A percentile compares a stretch with the other conserved stretches of the same genome.
phyloP scores from a whole-genome alignment of 1,284 basidiomycete genomes.

The Ustanciosporium gigantosporum region DNA sequence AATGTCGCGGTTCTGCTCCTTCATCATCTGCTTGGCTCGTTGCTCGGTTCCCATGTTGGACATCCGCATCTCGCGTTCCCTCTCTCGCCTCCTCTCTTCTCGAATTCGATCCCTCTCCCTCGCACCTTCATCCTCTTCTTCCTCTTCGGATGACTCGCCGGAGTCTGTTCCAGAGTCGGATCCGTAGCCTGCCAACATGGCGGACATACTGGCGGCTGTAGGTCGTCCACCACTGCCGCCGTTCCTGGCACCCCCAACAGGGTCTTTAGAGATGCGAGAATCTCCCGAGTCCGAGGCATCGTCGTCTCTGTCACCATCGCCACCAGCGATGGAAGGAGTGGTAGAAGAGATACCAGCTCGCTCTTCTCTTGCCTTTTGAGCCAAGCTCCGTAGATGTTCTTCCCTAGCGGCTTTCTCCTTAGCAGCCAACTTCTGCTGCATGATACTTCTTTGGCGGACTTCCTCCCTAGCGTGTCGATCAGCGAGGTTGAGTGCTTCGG shows the following conservation, averaged over 20 bases:
- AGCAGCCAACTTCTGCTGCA: constrained; percentile 97
- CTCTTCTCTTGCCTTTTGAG: constrained; percentile 92
- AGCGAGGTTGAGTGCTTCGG: constrained; percentile 92
- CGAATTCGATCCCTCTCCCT: constrained; percentile 87
- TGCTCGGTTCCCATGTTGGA: constrained; percentile 98
- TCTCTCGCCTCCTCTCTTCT: constrained; percentile 84
- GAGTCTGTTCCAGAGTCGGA: constrained; percentile 66
- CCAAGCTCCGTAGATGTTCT: constrained; percentile 88
- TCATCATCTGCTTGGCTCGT: constrained; percentile 89
- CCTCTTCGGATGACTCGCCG: constrained; percentile 55
- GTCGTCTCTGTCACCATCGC: too few species aligned
- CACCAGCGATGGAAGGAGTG: constrained; percentile 18
- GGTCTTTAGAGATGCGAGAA: constrained; percentile 1
- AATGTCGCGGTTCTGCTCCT: constrained; percentile 94
- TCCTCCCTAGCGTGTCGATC: constrained; percentile 97
- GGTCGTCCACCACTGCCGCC: constrained; percentile 52
- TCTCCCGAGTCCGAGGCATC: constrained; percentile 8
- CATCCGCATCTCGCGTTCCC: constrained; percentile 97
- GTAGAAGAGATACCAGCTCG: constrained; percentile 71
- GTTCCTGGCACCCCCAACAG: not conserved
- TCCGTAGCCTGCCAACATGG: constrained; percentile 63
- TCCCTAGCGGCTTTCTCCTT: constrained; percentile 98
- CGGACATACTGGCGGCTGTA: constrained; percentile 14
- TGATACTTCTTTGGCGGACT: constrained; percentile 89
- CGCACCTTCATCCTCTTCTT: constrained; percentile 75